Evolutionary conservation across 192 early-diverging fungal genomes (phyloP).

Genomic region (Phycomyces nitens): DNA sequence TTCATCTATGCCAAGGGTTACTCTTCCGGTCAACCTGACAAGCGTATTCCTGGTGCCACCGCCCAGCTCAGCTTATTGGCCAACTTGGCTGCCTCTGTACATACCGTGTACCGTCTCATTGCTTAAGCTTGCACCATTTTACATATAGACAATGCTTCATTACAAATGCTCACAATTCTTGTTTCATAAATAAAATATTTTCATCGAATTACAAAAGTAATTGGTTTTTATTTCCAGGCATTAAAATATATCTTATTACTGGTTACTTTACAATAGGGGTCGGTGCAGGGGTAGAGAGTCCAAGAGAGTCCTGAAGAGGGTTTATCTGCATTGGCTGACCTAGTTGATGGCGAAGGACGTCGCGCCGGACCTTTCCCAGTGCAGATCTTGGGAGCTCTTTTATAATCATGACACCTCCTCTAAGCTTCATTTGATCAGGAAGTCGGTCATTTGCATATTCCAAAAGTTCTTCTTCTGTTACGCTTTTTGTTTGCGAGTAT

Average conservation of each 20-base stretch:
- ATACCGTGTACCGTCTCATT: slow-evolving; percentile 38
- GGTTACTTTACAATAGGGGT: no score
- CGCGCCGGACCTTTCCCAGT: slow-evolving; percentile 64
- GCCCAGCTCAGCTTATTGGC: slow-evolving; percentile 49
- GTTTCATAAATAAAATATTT: no score
- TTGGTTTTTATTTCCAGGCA: no score
- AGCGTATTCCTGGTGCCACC: slow-evolving; percentile 47
- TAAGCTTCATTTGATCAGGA: slow-evolving; percentile 68
- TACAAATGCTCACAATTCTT: no score
- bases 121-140: no score
- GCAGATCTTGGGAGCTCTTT: slow-evolving; percentile 72
- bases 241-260: no score
- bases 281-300: no score
- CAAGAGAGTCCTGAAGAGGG: no score
- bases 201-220: no score
- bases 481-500: slow-evolving; percentile 19
- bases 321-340: no score
- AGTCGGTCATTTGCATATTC: slow-evolving; percentile 54
- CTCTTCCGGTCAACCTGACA: slow-evolving; percentile 54
- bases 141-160: no score
- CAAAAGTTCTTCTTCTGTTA: slow-evolving; percentile 43
- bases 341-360: no score
- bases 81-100: slow-evolving; percentile 33
- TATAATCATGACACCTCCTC: slow-evolving; percentile 76
- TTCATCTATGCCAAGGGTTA: slow-evolving; percentile 56